These are phyloP conservation scores for Leptographium procerum DNA, from an alignment of 2,329 filamentous ascomycete genomes.

Conservation along the genomic window DNA sequence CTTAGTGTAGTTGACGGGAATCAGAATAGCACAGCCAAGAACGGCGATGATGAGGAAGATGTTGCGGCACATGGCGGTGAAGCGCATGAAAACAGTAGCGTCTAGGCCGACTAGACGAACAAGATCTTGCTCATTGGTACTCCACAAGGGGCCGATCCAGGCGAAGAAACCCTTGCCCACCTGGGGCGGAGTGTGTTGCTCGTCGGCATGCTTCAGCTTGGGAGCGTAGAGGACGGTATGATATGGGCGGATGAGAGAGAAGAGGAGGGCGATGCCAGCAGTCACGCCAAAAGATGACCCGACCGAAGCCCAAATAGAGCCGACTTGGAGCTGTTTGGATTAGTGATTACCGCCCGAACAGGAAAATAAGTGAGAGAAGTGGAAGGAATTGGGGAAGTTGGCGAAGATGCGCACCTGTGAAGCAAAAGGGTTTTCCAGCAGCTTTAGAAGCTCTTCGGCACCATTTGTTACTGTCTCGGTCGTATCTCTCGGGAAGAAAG, in stretches of 20 bases:
- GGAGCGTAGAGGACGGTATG: conserved; percentile 91
- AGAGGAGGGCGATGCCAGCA: conserved; percentile 60
- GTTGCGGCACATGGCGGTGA: conserved; percentile 83
- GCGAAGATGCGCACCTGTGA: conserved; percentile 27
- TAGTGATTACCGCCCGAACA: background rate
- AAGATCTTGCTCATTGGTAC: conserved; percentile 64
- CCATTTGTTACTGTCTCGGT: conserved; percentile 12
- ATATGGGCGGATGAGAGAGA: conserved; percentile 83
- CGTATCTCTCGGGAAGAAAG: conserved; percentile 5
- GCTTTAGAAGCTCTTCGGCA: conserved; percentile 32
- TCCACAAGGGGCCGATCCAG: conserved; percentile 71
- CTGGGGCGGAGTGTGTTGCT: conserved; percentile 76
- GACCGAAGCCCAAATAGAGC: conserved; percentile 67
- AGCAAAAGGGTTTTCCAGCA: conserved; percentile 38
- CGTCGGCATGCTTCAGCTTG: conserved; percentile 83
- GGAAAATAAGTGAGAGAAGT: background rate
- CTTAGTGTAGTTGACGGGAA: conserved; percentile 63
- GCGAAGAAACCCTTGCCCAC: conserved; percentile 79
- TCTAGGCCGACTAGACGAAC: conserved; percentile 82
- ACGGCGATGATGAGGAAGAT: conserved; percentile 67
- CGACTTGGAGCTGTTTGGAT: conserved; percentile 29
- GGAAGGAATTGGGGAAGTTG: too few relatives aligned
- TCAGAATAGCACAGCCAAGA: conserved; percentile 63
- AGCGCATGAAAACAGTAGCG: conserved; percentile 80
- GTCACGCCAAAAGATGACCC: conserved; percentile 71